Conservation (phyloP, 2,329 filamentous ascomycete species). For the Mycosphaerella sp. region DNA sequence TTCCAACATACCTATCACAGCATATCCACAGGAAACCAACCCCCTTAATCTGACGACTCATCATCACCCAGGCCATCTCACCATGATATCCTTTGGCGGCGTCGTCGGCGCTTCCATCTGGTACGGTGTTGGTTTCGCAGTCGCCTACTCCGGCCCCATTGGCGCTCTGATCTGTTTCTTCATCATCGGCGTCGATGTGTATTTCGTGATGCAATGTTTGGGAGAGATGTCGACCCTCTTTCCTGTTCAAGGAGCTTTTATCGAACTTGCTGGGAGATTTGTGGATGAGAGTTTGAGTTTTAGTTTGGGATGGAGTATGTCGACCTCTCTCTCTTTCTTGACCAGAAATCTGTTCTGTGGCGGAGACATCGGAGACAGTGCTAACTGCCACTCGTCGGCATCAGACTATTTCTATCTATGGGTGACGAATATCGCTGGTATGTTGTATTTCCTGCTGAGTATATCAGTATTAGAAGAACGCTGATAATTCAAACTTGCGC, state of each 20-base stretch:
- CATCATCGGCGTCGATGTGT: conserved; percentile 14
- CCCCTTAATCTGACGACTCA: too few relatives aligned
- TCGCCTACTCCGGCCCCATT: conserved; percentile 13
- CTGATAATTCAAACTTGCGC: too few relatives aligned
- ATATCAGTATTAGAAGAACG: too few relatives aligned
- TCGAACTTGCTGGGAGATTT: conserved; percentile 15
- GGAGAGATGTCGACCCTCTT: conserved; percentile 16
- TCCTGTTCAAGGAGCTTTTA: conserved; percentile 14
- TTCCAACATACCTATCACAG: too few relatives aligned
- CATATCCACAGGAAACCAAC: too few relatives aligned
- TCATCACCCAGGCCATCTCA: conserved; percentile 1
- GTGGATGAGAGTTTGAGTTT: conserved; percentile 16
- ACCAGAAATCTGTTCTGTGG: too few relatives aligned
- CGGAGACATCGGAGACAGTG: too few relatives aligned
- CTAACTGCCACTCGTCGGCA: too few relatives aligned
- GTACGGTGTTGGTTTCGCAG: conserved; percentile 13
- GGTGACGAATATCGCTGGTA: conserved; percentile 15
- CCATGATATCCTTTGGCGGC: conserved; percentile 17
- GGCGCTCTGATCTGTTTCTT: conserved; percentile 16
- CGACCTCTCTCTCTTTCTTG: too few relatives aligned
- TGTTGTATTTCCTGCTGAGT: too few relatives aligned
- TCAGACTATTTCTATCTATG: conserved; percentile 14
- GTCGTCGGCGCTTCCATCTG: conserved; percentile 17
- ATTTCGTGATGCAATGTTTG: conserved; percentile 17
- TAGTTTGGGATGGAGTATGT: conserved; percentile 11